A percentile compares a stretch with the other conserved stretches of the same genome.
phyloP scores from a whole-genome alignment of 768 basidiomycete species.

The Amanita thiersii region DNA sequence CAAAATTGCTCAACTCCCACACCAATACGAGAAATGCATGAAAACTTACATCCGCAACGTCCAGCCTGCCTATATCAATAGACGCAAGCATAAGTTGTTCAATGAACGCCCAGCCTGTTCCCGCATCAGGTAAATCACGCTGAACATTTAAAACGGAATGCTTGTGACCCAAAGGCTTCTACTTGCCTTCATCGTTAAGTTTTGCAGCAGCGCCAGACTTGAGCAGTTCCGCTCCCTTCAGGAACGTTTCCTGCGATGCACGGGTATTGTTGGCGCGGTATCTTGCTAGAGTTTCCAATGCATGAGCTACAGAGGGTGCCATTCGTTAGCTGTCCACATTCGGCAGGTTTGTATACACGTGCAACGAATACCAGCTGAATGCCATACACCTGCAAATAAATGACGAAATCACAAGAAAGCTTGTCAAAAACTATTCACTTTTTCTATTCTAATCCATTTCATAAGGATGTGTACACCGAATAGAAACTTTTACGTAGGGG shows the following conservation, averaged over 20 bases:
- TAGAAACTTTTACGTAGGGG: too few relatives aligned
- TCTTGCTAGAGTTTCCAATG: slow-evolving; percentile 45
- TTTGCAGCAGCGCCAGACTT: slow-evolving; percentile 34
- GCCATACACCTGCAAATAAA: too few relatives aligned
- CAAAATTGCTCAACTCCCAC: slow-evolving; percentile 12
- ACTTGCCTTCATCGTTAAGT: slow-evolving; percentile 51
- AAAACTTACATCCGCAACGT: slow-evolving; percentile 64
- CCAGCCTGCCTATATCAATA: slow-evolving; percentile 62
- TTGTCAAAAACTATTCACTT: too few relatives aligned
- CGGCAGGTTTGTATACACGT: too few relatives aligned
- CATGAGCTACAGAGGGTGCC: slow-evolving; percentile 38
- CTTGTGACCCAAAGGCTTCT: background rate
- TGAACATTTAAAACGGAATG: slow-evolving; percentile 1
- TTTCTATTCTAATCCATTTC: too few relatives aligned
- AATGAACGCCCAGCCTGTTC: slow-evolving; percentile 66
- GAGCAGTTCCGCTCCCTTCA: slow-evolving; percentile 43
- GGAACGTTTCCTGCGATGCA: slow-evolving; percentile 52
- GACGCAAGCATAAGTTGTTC: slow-evolving; percentile 79
- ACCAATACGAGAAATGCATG: slow-evolving; percentile 2
- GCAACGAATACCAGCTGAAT: too few relatives aligned
- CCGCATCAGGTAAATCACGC: slow-evolving; percentile 9
- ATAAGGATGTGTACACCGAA: too few relatives aligned
- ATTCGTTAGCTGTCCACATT: too few relatives aligned
- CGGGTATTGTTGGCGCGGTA: slow-evolving; percentile 44
- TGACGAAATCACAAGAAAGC: too few relatives aligned